A percentile compares a stretch with the other conserved stretches of the same genome.
These are phyloP conservation scores for Penicillium concentricum DNA, from an alignment of 2,329 filamentous ascomycete genomes.

Conservation along the genomic window DNA sequence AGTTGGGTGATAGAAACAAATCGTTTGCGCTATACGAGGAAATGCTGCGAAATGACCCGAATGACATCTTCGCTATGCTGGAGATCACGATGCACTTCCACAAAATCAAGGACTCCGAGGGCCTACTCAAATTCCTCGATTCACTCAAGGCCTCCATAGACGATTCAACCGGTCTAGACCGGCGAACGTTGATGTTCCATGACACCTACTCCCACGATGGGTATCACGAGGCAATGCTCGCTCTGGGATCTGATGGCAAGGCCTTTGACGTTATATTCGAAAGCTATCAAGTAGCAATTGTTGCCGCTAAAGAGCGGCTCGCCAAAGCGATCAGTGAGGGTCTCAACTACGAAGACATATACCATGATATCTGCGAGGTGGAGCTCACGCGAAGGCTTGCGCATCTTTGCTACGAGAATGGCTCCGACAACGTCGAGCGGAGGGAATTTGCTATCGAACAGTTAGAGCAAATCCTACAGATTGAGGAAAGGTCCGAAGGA, in stretches of 20 bases:
- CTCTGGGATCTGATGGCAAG: neutral
- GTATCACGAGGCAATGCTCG: constrained; percentile 9
- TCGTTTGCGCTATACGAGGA: constrained; percentile 15
- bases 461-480: constrained; percentile 10
- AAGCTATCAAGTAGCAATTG: constrained; percentile 9
- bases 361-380: neutral
- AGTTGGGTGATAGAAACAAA: constrained; percentile 1
- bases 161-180: constrained; percentile 4
- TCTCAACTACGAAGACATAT: neutral
- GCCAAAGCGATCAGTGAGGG: constrained; percentile 3
- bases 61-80: constrained; percentile 11
- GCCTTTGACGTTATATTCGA: constrained; percentile 2
- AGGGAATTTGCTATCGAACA: constrained; percentile 8
- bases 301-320: neutral
- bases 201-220: neutral
- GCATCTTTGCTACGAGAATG: constrained; percentile 6
- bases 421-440: neutral
- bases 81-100: constrained; percentile 1
- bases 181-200: constrained; percentile 10
- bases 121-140: constrained; percentile 18
- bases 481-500: neutral
- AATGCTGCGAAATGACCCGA: constrained; percentile 10
- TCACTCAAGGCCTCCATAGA: constrained; percentile 14
- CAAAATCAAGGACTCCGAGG: constrained; percentile 9
- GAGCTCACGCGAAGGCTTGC: constrained; percentile 11